These are phyloP conservation scores for Thelonectria blattea DNA, from an alignment of 2,329 filamentous ascomycete species.

Conservation along the genomic window DNA sequence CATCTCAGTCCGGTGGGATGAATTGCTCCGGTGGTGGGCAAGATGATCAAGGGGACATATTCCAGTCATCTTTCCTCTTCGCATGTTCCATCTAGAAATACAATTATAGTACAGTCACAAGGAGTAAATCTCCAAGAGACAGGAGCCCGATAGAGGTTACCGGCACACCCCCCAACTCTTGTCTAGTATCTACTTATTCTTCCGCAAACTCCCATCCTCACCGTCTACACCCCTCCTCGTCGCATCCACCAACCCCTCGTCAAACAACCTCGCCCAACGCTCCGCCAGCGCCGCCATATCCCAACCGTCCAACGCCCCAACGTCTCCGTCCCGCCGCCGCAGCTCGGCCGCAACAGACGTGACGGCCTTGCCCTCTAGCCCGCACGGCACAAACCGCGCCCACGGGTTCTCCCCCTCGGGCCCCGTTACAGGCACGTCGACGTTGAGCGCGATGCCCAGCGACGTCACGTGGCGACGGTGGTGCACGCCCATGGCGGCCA, in stretches of 20 bases:
- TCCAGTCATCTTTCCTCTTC: no score
- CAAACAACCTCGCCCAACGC: slow-evolving; percentile 44
- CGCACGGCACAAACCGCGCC: slow-evolving; percentile 86
- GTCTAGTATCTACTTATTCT: neutral
- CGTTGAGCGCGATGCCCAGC: slow-evolving; percentile 83
- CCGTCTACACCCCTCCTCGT: slow-evolving; percentile 33
- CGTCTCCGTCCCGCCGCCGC: slow-evolving; percentile 20
- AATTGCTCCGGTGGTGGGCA: neutral
- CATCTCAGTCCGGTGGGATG: neutral
- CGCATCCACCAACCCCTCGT: slow-evolving; percentile 41
- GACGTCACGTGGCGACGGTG: slow-evolving; percentile 81
- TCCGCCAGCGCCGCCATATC: slow-evolving; percentile 39
- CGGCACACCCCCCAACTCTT: neutral
- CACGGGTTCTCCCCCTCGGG: slow-evolving; percentile 55
- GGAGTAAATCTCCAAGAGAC: no score
- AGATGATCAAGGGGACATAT: neutral
- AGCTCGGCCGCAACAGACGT: slow-evolving; percentile 73
- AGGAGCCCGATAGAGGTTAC: neutral
- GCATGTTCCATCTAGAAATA: no score
- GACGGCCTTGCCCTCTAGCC: slow-evolving; percentile 77
- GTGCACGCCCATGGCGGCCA: slow-evolving; percentile 92
- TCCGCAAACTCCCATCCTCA: slow-evolving; percentile 23
- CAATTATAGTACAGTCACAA: no score
- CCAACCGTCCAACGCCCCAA: slow-evolving; percentile 27
- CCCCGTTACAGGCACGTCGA: slow-evolving; percentile 63